Evolutionary conservation across 306 rosid genomes (phyloP).

Genomic region (Psophocarpus tetragonolobus): DNA sequence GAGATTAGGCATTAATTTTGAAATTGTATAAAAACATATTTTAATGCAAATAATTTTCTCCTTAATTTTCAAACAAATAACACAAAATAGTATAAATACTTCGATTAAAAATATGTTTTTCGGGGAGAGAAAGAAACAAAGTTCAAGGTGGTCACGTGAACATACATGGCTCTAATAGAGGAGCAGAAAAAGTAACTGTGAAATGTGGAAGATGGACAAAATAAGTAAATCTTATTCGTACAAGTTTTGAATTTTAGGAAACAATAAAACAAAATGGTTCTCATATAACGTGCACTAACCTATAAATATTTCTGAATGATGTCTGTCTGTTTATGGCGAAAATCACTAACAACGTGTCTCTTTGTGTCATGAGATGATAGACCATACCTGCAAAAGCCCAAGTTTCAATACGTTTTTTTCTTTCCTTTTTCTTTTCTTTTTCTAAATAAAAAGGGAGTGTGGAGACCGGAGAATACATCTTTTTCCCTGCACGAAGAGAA

Average conservation of each 20-base stretch:
- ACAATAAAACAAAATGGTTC: neutral
- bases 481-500: neutral
- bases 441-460: neutral
- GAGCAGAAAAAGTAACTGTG: neutral
- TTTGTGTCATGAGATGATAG: neutral
- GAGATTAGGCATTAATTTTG: neutral
- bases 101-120: neutral
- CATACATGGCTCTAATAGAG: neutral
- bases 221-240: neutral
- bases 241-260: neutral
- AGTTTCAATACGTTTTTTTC: neutral
- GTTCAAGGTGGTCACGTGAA: constrained; percentile 40
- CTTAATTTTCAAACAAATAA: neutral
- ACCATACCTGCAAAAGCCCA: neutral
- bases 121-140: neutral
- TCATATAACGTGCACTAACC: neutral
- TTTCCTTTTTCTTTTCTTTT: too few relatives aligned
- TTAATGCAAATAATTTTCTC: neutral
- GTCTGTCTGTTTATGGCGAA: neutral
- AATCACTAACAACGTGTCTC: neutral
- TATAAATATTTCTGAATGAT: neutral
- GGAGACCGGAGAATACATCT: neutral
- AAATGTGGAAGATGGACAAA: neutral
- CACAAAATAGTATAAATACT: neutral
- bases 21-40: neutral